Percentiles rank a stretch among this genome's conserved stretches.
These are phyloP conservation scores for Pythium volutum DNA, from an alignment of 352 stramenopile genomes.

Conservation along the genomic window DNA sequence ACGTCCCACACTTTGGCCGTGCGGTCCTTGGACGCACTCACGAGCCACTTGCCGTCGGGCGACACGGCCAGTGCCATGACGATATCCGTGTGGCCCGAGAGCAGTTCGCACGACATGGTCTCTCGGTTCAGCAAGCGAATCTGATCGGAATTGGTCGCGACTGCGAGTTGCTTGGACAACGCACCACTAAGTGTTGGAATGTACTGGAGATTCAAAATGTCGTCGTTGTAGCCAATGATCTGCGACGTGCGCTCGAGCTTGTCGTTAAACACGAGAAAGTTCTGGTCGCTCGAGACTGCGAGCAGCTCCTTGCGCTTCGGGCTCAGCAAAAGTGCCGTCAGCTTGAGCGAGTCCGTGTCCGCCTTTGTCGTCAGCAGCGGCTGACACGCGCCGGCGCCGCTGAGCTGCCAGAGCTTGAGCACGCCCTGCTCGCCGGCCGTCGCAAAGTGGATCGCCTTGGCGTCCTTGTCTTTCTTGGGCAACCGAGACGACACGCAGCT, in stretches of 20 bases:
- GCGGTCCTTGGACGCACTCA: constrained; percentile 94
- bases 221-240: constrained; percentile 95
- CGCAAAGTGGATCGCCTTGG: constrained; percentile 85
- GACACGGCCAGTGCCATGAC: constrained; percentile 95
- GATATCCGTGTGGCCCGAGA: constrained; percentile 97
- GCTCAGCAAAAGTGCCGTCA: constrained; percentile 56
- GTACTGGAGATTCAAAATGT: constrained; percentile 97
- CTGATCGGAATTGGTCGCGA: constrained; percentile 96
- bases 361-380: constrained; percentile 45
- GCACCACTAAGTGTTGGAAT: constrained; percentile 70
- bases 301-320: constrained; percentile 59
- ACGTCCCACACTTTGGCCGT: constrained; percentile 92
- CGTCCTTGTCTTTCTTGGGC: constrained; percentile 33
- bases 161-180: constrained; percentile 77
- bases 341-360: constrained; percentile 49
- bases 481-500: constrained; percentile 36
- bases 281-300: constrained; percentile 81
- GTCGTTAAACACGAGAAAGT: constrained; percentile 82
- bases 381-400: constrained; percentile 30
- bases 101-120: constrained; percentile 91
- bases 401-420: constrained; percentile 75
- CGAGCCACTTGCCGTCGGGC: constrained; percentile 84
- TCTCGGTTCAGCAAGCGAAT: constrained; percentile 93
- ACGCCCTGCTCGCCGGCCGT: constrained; percentile 92
- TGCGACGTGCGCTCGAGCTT: constrained; percentile 62